Conservation (phyloP, 1,139 yeast genomes). For the Blastobotrys indianensis region DNA sequence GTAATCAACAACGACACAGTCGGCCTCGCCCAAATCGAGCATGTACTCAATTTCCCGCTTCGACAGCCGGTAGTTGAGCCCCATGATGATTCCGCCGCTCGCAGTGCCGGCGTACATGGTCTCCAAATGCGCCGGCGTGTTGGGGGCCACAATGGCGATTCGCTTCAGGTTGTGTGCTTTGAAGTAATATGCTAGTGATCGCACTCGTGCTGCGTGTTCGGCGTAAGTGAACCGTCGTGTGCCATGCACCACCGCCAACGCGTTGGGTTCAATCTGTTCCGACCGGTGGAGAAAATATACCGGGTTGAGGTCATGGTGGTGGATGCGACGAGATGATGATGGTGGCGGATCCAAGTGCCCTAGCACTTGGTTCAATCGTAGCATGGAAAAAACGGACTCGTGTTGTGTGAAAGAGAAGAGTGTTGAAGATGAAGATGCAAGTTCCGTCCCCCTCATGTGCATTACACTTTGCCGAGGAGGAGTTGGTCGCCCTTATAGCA, state of each 20-base stretch:
- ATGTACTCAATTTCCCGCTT: constrained; percentile 32
- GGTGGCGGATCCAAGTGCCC: not conserved
- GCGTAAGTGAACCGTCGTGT: constrained; percentile 28
- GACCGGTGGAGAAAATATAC: constrained; percentile 34
- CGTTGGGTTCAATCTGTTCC: constrained; percentile 34
- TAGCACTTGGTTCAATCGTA: constrained; percentile 1
- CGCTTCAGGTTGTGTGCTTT: constrained; percentile 26
- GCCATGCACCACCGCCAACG: constrained; percentile 32
- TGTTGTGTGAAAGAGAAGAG: not conserved
- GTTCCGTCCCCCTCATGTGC: not conserved
- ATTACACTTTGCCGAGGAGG: not conserved
- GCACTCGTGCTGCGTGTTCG: constrained; percentile 30
- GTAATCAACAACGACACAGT: constrained; percentile 32
- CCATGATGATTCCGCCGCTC: constrained; percentile 33
- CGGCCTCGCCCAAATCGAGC: constrained; percentile 32
- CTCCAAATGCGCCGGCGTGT: constrained; percentile 38
- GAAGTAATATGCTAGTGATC: constrained; percentile 31
- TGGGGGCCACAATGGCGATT: constrained; percentile 34
- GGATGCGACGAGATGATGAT: not conserved
- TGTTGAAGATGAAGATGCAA: no score
- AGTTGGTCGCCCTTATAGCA: not conserved
- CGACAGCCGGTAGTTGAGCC: constrained; percentile 34
- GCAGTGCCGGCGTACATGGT: constrained; percentile 35
- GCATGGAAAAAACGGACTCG: not conserved
- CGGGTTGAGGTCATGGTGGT: constrained; percentile 34